Evolutionary conservation across 2,329 filamentous ascomycete species (phyloP).

Genomic region (Xylaria polymorpha): DNA sequence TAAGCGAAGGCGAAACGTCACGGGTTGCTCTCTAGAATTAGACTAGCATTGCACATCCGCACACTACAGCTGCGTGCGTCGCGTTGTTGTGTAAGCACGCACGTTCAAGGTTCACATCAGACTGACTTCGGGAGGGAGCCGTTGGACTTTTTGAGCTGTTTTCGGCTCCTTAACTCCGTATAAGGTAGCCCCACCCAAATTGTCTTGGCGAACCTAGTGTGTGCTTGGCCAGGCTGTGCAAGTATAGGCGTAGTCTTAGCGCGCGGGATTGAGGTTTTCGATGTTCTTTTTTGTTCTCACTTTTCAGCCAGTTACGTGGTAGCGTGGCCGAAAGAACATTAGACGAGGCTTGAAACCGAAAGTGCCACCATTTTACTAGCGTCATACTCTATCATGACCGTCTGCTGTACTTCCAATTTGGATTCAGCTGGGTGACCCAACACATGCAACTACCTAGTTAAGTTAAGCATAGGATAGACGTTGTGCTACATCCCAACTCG

Average conservation of each 20-base stretch:
- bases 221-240: slow-evolving; percentile 32
- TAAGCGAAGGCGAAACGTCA: slow-evolving; percentile 2
- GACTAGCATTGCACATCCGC: background rate
- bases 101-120: background rate
- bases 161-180: slow-evolving; percentile 27
- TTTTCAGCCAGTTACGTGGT: too few species aligned
- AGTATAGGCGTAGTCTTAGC: slow-evolving; percentile 1
- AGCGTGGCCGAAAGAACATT: background rate
- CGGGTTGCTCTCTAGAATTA: background rate
- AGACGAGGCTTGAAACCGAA: background rate
- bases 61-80: slow-evolving; percentile 4
- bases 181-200: slow-evolving; percentile 20
- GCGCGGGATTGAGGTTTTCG: slow-evolving; percentile 17
- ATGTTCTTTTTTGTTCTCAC: background rate
- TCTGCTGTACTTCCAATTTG: background rate
- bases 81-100: slow-evolving; percentile 22
- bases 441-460: background rate
- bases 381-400: slow-evolving; percentile 6
- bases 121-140: slow-evolving; percentile 37
- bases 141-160: slow-evolving; percentile 14
- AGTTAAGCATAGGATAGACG: background rate
- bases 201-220: slow-evolving; percentile 36
- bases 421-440: background rate
- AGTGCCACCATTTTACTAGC: background rate
- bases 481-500: background rate